Evolutionary conservation across 2,329 filamentous ascomycete genomes (phyloP).

Genomic region (Colletotrichum spinosum): DNA sequence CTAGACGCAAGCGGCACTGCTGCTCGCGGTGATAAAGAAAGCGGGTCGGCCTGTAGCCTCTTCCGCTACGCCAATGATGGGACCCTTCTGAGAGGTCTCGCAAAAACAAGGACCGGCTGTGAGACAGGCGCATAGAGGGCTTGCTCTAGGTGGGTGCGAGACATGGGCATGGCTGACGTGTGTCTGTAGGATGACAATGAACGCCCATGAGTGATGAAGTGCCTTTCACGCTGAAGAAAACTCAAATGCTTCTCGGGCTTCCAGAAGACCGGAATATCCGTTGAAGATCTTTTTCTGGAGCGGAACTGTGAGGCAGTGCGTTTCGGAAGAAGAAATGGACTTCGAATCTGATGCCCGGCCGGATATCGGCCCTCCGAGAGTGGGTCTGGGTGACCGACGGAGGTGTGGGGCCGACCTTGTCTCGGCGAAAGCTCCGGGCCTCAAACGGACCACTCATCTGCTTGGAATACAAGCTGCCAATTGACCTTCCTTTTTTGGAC

Average conservation of each 20-base stretch:
- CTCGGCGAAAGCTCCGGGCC: slow-evolving; percentile 15
- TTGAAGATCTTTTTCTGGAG: neutral
- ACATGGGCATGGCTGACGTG: slow-evolving; percentile 15
- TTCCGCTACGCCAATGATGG: neutral
- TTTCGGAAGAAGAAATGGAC: neutral
- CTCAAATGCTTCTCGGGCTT: neutral
- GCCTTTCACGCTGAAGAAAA: neutral
- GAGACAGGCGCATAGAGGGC: slow-evolving; percentile 25
- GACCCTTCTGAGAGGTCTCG: neutral
- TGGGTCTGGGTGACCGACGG: neutral
- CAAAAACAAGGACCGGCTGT: slow-evolving; percentile 6
- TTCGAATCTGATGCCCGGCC: no score
- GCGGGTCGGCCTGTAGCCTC: neutral
- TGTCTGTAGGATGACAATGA: slow-evolving; percentile 11
- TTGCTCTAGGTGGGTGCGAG: slow-evolving; percentile 19
- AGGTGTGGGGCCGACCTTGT: neutral
- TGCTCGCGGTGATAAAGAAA: slow-evolving; percentile 13
- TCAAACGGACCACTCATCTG: slow-evolving; percentile 5
- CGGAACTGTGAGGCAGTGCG: neutral
- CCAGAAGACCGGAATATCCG: neutral
- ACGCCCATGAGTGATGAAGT: neutral
- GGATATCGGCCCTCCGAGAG: slow-evolving; percentile 1
- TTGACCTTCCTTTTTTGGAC: slow-evolving; percentile 25
- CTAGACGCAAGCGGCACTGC: slow-evolving; percentile 19
- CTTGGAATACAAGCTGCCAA: neutral